A percentile compares a stretch with the other conserved stretches of the same genome.
These are phyloP conservation scores for Aristolochia contorta DNA, from an alignment of 164 flowering plant species.

Conservation along the genomic window DNA sequence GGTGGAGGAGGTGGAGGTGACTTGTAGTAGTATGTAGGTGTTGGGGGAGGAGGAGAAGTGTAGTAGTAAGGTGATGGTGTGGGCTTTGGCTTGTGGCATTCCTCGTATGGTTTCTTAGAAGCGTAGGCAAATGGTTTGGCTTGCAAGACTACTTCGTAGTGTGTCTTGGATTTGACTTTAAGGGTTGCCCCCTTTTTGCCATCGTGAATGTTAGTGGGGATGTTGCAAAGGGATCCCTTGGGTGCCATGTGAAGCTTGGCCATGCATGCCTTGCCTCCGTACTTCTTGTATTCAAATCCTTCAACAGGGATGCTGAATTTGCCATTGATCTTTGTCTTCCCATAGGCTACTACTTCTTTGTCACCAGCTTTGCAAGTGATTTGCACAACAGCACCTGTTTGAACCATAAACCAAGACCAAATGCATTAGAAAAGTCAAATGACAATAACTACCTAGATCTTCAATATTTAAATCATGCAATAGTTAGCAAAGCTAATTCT, in stretches of 20 bases:
- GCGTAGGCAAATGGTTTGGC: conserved; percentile 69
- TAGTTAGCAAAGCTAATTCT: no score
- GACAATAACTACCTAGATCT: no score
- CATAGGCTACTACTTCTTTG: conserved; percentile 44
- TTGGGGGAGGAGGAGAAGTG: conserved; percentile 21
- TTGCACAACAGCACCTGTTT: conserved; percentile 63
- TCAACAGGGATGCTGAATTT: conserved; percentile 44
- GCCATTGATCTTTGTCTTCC: conserved; percentile 61
- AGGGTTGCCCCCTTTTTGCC: conserved; percentile 46
- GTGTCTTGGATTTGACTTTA: conserved; percentile 41
- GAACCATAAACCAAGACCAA: background rate
- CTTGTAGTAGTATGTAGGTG: conserved; percentile 8
- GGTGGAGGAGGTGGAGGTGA: conserved; percentile 29
- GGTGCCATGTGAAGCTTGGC: conserved; percentile 59
- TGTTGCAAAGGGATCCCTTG: conserved; percentile 50
- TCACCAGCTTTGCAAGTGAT: conserved; percentile 53
- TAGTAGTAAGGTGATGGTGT: conserved; percentile 13
- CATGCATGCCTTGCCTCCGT: conserved; percentile 44
- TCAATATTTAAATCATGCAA: no score
- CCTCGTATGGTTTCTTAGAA: conserved; percentile 50
- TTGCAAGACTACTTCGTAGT: conserved; percentile 45
- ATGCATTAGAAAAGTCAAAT: no score
- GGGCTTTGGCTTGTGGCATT: conserved; percentile 29
- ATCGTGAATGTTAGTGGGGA: conserved; percentile 40
- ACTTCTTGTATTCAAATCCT: conserved; percentile 44